Conservation (phyloP, 352 stramenopile species). For the Phytophthora agathidicida region DNA sequence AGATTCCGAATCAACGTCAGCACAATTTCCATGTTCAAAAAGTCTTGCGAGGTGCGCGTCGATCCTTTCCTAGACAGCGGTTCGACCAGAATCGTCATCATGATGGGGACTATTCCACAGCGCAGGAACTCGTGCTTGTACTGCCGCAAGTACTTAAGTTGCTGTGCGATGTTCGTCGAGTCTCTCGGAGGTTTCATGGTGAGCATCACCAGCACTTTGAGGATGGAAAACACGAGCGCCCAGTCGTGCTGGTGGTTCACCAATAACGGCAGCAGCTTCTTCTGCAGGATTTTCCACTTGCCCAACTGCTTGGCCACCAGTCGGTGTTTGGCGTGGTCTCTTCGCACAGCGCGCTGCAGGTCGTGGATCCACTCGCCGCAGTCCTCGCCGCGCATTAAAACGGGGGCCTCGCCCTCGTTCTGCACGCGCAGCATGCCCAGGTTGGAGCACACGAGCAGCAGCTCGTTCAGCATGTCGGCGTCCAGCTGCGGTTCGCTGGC, state of each 20-base stretch:
- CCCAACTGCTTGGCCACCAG: conserved; percentile 85
- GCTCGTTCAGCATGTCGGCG: conserved; percentile 85
- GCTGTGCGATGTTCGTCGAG: conserved; percentile 79
- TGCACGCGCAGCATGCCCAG: conserved; percentile 78
- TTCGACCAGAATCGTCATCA: conserved; percentile 88
- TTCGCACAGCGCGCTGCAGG: conserved; percentile 79
- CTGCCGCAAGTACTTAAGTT: conserved; percentile 78
- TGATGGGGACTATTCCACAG: conserved; percentile 69
- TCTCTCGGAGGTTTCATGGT: conserved; percentile 86
- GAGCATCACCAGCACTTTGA: conserved; percentile 92
- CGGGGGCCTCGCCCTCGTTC: conserved; percentile 53
- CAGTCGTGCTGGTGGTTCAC: conserved; percentile 90
- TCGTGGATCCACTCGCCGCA: conserved; percentile 88
- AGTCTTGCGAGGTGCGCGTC: conserved; percentile 68
- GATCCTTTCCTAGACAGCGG: conserved; percentile 73
- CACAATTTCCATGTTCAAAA: conserved; percentile 88
- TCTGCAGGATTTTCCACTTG: conserved; percentile 89
- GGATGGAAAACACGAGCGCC: conserved; percentile 87
- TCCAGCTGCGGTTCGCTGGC: conserved; percentile 53
- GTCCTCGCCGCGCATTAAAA: conserved; percentile 85
- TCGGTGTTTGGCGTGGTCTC: conserved; percentile 84
- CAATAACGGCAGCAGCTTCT: conserved; percentile 86
- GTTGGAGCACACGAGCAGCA: conserved; percentile 90
- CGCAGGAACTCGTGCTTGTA: conserved; percentile 90
- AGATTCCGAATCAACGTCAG: conserved; percentile 88